Base-by-base conservation (phyloP, 2,329 filamentous ascomycete genomes). In the Penicillium sp. region DNA sequence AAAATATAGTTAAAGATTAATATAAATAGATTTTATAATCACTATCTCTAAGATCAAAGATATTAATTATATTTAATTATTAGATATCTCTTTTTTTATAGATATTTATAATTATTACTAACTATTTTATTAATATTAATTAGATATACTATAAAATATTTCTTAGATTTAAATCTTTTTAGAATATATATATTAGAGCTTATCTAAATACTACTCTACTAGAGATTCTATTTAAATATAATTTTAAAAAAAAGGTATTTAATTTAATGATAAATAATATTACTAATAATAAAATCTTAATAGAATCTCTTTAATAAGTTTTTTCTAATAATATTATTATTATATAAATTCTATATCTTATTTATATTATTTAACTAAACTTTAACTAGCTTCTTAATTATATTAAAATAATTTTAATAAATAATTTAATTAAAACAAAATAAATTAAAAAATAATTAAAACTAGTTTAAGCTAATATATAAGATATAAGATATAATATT, bases 291-390 rank as follows among this genome's bases (percentile, higher is more conserved):
- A 27, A 27, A 3, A 27, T 34, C 4, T 34, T 38, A 16, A 16
- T 32, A n/a, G 18, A 38, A n/a, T 14, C 14, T 38, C 5, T 38
- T 38, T 16, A 38, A 38, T 13, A 38, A 38, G 2, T 9, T 14
- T 4, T 42, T 22, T 22, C 18, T 31, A 31, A 27, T 24, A 10
- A 18, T 36, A 49, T 11, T 18, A 18, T 27, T 13, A 21, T 57
- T 40, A 41, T 53, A 11, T n/a, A 42, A 9, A 43, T 53, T 13
- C 52, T 31, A 34, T 58, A 31, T 32, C 36, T 55, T 31, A 48
- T 42, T 11, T 16, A 58, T 55, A 13, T 57, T n/a, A 57, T 54
- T 16, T 22, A 58, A 18, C 41, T 7, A 10, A 4, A 56, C 47
- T 24, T 59, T 27, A 27, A 27, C 7, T 27, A 27, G 4, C 24